A percentile compares a stretch with the other conserved stretches of the same genome.
Conservation (phyloP, 2,329 filamentous ascomycete species). For the Fusarium virguliforme region DNA sequence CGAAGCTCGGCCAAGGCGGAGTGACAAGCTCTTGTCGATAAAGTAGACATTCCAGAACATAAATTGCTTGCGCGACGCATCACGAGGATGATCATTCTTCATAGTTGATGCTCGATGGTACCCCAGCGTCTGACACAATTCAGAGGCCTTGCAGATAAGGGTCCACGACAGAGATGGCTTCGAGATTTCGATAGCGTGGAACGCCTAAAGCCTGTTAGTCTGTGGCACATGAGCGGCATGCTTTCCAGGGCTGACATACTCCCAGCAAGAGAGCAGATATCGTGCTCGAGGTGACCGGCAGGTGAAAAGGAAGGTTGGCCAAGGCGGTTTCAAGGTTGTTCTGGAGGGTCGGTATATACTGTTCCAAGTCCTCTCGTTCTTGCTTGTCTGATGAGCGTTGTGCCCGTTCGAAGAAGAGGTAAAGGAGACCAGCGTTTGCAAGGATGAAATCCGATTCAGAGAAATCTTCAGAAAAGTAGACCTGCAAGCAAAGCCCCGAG, state of each 20-base stretch:
- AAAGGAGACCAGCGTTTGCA: slow-evolving; percentile 54
- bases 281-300: slow-evolving; percentile 53
- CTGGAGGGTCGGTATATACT: slow-evolving; percentile 47
- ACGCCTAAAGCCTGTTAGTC: slow-evolving; percentile 46
- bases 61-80: slow-evolving; percentile 48
- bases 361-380: slow-evolving; percentile 47
- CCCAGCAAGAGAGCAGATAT: slow-evolving; percentile 48
- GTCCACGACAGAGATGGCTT: slow-evolving; percentile 55
- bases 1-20: slow-evolving; percentile 69
- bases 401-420: slow-evolving; percentile 51
- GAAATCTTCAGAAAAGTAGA: slow-evolving; percentile 55
- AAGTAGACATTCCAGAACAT: slow-evolving; percentile 74
- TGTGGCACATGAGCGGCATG: no score
- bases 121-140: slow-evolving; percentile 54
- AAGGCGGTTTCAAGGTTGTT: slow-evolving; percentile 55
- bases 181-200: slow-evolving; percentile 54
- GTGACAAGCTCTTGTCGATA: slow-evolving; percentile 69
- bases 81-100: slow-evolving; percentile 42
- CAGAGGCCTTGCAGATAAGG: slow-evolving; percentile 53
- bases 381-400: slow-evolving; percentile 27
- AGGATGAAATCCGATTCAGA: slow-evolving; percentile 55
- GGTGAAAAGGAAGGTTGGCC: slow-evolving; percentile 53
- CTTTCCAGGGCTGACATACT: slow-evolving; percentile 21
- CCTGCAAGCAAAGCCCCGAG: slow-evolving; percentile 53
- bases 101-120: slow-evolving; percentile 51